phyloP scores from a whole-genome alignment of 148 eudicot species.

The Arctostaphylos glauca region DNA sequence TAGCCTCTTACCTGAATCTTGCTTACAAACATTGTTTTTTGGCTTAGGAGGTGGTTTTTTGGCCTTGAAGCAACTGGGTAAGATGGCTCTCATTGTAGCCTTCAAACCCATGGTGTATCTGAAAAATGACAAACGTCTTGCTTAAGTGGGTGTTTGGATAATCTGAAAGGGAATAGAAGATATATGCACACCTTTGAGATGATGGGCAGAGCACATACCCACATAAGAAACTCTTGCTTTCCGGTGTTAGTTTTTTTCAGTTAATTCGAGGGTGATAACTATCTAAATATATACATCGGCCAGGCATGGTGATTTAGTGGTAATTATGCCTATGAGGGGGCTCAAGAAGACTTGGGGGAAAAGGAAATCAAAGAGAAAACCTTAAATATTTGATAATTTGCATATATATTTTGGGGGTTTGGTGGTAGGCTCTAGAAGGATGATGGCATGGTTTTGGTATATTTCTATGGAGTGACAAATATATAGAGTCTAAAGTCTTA shows the following conservation, averaged over 20 bases:
- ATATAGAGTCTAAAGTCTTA: not conserved
- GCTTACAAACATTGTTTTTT: constrained; percentile 9
- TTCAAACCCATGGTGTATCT: constrained; percentile 23
- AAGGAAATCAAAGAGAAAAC: not conserved
- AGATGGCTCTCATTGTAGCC: constrained; percentile 24
- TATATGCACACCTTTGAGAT: too few species aligned
- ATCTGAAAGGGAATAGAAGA: not conserved
- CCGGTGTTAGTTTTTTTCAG: too few species aligned
- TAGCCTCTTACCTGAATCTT: constrained; percentile 44
- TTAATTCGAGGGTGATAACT: too few species aligned
- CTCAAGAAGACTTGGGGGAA: not conserved
- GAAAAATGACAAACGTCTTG: not conserved
- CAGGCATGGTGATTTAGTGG: not conserved
- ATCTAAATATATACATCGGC: too few species aligned
- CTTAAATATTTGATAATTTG: not conserved
- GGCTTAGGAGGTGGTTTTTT: not conserved
- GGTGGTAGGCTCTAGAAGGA: not conserved
- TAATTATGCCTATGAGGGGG: not conserved
- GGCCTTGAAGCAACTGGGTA: constrained; percentile 45
- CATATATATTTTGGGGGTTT: not conserved
- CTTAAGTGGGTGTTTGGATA: not conserved
- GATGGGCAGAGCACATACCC: too few species aligned
- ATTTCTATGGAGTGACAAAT: not conserved
- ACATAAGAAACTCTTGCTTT: too few species aligned
- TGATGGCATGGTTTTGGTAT: not conserved